These are phyloP conservation scores for Hypoxylon sp. DNA, from an alignment of 2,329 filamentous ascomycete genomes.

Conservation along the genomic window DNA sequence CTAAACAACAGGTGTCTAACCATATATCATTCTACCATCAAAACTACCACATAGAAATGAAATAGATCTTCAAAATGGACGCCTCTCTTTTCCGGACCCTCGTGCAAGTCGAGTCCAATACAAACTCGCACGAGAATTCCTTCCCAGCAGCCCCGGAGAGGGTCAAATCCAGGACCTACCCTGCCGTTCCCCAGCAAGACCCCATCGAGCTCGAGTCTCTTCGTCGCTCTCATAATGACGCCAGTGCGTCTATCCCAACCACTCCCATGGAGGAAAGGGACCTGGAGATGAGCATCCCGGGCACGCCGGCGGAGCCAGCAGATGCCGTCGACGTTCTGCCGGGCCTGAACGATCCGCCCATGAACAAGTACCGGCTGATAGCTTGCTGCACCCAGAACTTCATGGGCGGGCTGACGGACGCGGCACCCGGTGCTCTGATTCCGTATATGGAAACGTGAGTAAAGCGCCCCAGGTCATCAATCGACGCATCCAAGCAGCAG, in stretches of 20 bases:
- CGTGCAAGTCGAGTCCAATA: conserved; percentile 42
- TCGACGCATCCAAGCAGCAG: conserved; percentile 11
- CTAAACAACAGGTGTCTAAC: not conserved
- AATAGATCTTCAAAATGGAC: conserved; percentile 24
- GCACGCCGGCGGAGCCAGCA: conserved; percentile 30
- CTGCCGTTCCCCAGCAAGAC: conserved; percentile 49
- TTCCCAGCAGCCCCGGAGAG: conserved; percentile 48
- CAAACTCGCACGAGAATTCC: conserved; percentile 26
- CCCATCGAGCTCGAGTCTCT: conserved; percentile 35
- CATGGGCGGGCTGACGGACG: conserved; percentile 76
- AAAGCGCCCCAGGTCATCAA: not conserved
- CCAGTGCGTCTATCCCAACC: conserved; percentile 16
- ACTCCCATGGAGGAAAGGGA: conserved; percentile 40
- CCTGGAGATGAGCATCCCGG: conserved; percentile 39
- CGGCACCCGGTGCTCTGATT: conserved; percentile 78
- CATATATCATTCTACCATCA: not conserved
- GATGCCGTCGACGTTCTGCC: conserved; percentile 39
- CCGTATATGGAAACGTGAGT: conserved; percentile 76
- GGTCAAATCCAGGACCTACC: conserved; percentile 51
- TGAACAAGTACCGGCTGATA: conserved; percentile 75
- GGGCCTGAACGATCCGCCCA: conserved; percentile 65
- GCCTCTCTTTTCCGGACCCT: conserved; percentile 37
- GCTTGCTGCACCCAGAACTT: conserved; percentile 72
- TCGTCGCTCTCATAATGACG: conserved; percentile 14
- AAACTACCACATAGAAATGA: conserved; percentile 5